Base-by-base conservation (phyloP, 2,329 filamentous ascomycete species). In the Calcarisporium arbuscula region DNA sequence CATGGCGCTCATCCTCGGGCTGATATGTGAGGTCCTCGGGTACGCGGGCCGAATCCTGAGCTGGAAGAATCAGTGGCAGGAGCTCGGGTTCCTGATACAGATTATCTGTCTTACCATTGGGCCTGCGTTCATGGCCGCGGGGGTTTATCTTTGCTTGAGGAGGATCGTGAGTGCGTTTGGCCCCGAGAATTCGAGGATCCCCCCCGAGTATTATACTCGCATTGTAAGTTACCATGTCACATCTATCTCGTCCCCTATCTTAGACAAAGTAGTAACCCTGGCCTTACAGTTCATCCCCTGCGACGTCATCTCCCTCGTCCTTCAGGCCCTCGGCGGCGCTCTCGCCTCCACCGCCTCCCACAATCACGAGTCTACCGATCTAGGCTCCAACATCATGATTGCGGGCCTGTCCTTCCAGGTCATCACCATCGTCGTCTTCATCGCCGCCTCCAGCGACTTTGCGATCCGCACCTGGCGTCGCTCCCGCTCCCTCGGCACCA, bases 81-180 rank as follows among this genome's bases (percentile, higher is more conserved):
- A 64, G 41, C 51, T 56, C 26, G 57, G 60, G 15, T 74, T 74
- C 52, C 47, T 72, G 36, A 70, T 77, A 23, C 75, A 81, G 51
- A 70, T 79, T 23, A 67, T 73, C 48, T 74, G 70, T 43, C 62
- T 85, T 37, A 82, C 78, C 4, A 69, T 82, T 39, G 78, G 65
- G 0, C 79, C 80, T 0, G 77, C 77, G 2, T 82, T 82, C 49
- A 64, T 82, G 51, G 70, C 75, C 8, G 79, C 75, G 1, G 74
- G 68, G 2, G 68, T 83, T 26, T 84, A 84, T 48, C 59, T 84
- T 33, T 79, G 74, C 40, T 59, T 82, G 31, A 52, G 66, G 9
- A 57, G 62, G 25, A 69, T 73, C 41, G 68, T 72, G 9, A 54
- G 57, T 30, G 64, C 60, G 1, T 70, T 68, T 44, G 68, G 68